Evolutionary conservation across 257 asterid genomes (phyloP).

Genomic region (Solanum pinnatisectum): DNA sequence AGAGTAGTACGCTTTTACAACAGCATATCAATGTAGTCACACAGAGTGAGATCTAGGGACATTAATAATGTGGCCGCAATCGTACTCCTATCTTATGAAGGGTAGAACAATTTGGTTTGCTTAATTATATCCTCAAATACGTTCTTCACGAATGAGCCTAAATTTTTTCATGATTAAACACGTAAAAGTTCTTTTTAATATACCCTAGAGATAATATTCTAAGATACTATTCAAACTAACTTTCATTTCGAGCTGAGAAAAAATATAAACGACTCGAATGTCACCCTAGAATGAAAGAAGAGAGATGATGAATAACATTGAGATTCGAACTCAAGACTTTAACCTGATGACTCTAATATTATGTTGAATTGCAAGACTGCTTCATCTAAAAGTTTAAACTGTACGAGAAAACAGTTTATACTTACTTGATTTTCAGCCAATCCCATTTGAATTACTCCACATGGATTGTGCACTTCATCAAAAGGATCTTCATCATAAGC

Average conservation of each 20-base stretch:
- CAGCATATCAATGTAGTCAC: background rate
- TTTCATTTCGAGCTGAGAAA: background rate
- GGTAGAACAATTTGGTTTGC: background rate
- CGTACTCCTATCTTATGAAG: background rate
- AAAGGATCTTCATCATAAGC: slow-evolving; percentile 82
- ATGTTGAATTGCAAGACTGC: background rate
- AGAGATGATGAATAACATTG: background rate
- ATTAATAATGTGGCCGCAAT: background rate
- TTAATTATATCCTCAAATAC: background rate
- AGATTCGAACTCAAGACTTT: background rate
- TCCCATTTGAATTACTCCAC: slow-evolving; percentile 92
- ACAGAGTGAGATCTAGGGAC: background rate
- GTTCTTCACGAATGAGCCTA: rapidly evolving
- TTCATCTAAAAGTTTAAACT: background rate
- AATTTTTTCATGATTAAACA: background rate
- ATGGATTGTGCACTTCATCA: slow-evolving; percentile 42
- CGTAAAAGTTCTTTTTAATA: background rate
- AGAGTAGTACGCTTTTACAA: background rate
- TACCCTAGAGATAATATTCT: background rate
- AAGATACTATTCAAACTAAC: background rate
- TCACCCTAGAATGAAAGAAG: background rate
- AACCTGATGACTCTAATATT: background rate
- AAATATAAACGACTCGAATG: background rate
- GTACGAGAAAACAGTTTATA: background rate
- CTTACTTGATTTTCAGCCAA: slow-evolving; percentile 85